Base-by-base conservation (phyloP, 768 basidiomycete genomes). In the Gloeophyllum trabeum region DNA sequence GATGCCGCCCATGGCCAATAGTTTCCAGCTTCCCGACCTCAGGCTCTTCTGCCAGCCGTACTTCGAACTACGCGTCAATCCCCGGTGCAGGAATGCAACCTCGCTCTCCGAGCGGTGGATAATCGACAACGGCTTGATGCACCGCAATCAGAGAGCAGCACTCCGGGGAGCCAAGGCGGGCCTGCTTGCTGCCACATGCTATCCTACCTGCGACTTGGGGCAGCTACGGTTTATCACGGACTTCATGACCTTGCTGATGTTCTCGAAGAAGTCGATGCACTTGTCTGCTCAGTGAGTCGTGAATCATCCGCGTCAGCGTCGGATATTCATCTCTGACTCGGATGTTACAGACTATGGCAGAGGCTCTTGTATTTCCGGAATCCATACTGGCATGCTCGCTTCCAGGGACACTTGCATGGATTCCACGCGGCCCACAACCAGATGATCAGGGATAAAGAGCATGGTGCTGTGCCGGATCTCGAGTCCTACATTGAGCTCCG, bases 111-210 rank as follows among this genome's bases (percentile, higher is more conserved):
- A 45, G 24, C 43, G 47, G 34, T 57, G 58, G 58, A 46, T 50
- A n/a, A 22, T 43, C 19, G 36, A 45, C 14, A 41, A 30, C 34
- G 44, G 37, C 19, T 46, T 49, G 37, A 36, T 55, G 21, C 45
- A 48, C 45, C 41, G 40, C 16, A 45, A 50, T 10, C 48, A 52
- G 43, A 43, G 41, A 18, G 42, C 39, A 16, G 44, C 40, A 7
- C 44, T 62, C 19, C 46, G 48, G 10, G 52, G 51, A 23, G 53
- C 59, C 37, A 71, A 68, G 45, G 52, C 63, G 4, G 77, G 76
- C 1, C 58, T 83, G 19, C 63, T 79, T 22, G 75, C 74, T 1
- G 64, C 75, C 1, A 63, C 79, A 1, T 78, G 76, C 50, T 72
- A 74, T 48, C 79, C 81, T 5, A 67, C 59, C 2, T 73, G 70